Evolutionary conservation across 192 early-diverging fungal species (phyloP).

Genomic region (Gamsiella multidivaricata): DNA sequence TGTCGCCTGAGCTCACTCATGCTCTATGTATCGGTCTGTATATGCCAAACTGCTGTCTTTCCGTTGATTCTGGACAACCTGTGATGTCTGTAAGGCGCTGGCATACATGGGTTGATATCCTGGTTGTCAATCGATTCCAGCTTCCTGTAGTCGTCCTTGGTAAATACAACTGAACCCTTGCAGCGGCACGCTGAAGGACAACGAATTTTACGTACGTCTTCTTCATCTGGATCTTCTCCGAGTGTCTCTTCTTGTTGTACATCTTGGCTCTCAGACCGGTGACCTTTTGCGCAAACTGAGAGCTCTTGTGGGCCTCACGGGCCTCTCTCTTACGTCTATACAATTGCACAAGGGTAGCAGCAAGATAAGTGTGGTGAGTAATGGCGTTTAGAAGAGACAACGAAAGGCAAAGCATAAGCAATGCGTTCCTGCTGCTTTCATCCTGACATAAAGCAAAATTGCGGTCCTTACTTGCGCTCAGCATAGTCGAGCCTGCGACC

Average conservation of each 20-base stretch:
- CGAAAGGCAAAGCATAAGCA: slow-evolving; percentile 5
- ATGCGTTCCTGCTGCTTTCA: background rate
- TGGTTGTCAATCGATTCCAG: no score
- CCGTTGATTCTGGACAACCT: no score
- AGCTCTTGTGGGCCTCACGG: slow-evolving; percentile 89
- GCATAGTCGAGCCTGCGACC: slow-evolving; percentile 95
- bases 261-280: slow-evolving; percentile 98
- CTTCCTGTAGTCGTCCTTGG: no score
- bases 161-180: no score
- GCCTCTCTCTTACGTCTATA: slow-evolving; percentile 94
- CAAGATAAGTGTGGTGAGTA: background rate
- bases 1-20: no score
- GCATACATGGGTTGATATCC: no score
- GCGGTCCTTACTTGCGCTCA: slow-evolving; percentile 83
- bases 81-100: no score
- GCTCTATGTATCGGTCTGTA: no score
- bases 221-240: slow-evolving; percentile 99
- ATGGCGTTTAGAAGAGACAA: background rate
- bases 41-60: no score
- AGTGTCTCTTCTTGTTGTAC: slow-evolving; percentile 97
- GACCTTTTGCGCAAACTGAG: slow-evolving; percentile 96
- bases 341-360: background rate
- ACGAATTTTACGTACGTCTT: slow-evolving; percentile 88
- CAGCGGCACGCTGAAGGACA: no score
- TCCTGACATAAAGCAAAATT: background rate